phyloP scores from a whole-genome alignment of 345 rosid species.

The Limnanthes douglasii region DNA sequence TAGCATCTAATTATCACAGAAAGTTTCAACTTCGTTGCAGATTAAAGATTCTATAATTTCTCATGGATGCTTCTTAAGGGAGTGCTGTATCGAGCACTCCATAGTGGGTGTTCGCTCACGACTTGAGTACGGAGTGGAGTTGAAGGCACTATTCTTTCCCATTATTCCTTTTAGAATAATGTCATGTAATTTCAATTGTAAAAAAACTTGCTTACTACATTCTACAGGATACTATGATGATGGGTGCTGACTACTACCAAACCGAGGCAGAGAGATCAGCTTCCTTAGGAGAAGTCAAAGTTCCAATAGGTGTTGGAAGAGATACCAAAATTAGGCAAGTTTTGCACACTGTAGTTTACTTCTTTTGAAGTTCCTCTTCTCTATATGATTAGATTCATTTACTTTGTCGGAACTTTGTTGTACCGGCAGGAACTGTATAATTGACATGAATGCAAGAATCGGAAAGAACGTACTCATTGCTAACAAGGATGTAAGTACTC shows the following conservation, averaged over 20 bases:
- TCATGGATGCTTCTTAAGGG: constrained; percentile 74
- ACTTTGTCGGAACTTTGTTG: background rate
- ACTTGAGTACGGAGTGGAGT: constrained; percentile 65
- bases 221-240: constrained; percentile 69
- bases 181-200: constrained; percentile 3
- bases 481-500: constrained; percentile 55
- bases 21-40: constrained; percentile 15
- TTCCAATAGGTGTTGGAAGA: constrained; percentile 65
- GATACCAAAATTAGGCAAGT: constrained; percentile 50
- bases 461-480: constrained; percentile 60
- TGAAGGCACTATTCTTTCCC: too few relatives aligned
- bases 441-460: constrained; percentile 68
- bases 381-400: background rate
- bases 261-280: constrained; percentile 57
- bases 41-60: constrained; percentile 57
- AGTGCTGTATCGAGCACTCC: constrained; percentile 66
- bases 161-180: too few relatives aligned
- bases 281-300: constrained; percentile 36
- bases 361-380: background rate
- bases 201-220: background rate
- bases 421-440: constrained; percentile 58
- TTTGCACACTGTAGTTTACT: background rate
- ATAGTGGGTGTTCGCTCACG: constrained; percentile 66
- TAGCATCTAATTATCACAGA: constrained; percentile 1
- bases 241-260: constrained; percentile 80